A percentile compares a stretch with the other conserved stretches of the same genome.
These are phyloP conservation scores for Immersiporthe knoxdaviesiana DNA, from an alignment of 2,329 filamentous ascomycete species.

Conservation along the genomic window DNA sequence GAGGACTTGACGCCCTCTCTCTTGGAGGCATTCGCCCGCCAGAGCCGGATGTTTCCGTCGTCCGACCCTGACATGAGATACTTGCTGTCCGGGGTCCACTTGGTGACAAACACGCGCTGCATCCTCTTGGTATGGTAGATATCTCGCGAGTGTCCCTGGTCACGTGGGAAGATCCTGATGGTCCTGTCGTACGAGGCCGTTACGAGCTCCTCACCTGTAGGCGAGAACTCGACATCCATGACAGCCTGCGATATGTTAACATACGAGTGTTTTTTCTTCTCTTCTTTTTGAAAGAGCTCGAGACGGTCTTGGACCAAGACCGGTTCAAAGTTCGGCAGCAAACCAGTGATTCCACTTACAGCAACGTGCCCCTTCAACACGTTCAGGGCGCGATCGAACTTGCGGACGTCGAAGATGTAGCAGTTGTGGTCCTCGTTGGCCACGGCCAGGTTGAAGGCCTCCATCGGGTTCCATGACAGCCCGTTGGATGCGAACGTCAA, in stretches of 20 bases:
- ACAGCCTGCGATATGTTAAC: slow-evolving; percentile 58
- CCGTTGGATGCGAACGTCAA: slow-evolving; percentile 83
- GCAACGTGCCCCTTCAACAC: slow-evolving; percentile 86
- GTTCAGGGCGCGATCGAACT: slow-evolving; percentile 84
- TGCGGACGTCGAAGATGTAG: slow-evolving; percentile 92
- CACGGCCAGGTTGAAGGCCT: slow-evolving; percentile 79
- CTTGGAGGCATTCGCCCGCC: slow-evolving; percentile 84
- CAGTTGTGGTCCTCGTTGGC: slow-evolving; percentile 91
- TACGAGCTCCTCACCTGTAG: slow-evolving; percentile 91
- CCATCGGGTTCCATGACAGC: slow-evolving; percentile 94
- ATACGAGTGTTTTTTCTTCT: no score
- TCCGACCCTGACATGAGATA: slow-evolving; percentile 91
- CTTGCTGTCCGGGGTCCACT: slow-evolving; percentile 85
- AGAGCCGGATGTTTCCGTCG: slow-evolving; percentile 76
- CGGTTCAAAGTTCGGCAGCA: slow-evolving; percentile 42
- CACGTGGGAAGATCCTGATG: slow-evolving; percentile 80
- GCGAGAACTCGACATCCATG: slow-evolving; percentile 95
- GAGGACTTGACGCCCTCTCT: slow-evolving; percentile 85
- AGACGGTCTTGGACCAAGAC: background rate
- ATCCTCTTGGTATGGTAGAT: slow-evolving; percentile 98
- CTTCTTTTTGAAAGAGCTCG: no score
- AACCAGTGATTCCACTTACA: slow-evolving; percentile 28
- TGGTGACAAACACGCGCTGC: slow-evolving; percentile 87
- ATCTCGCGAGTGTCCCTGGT: slow-evolving; percentile 83
- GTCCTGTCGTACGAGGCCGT: slow-evolving; percentile 88